Evolutionary conservation across 2,329 filamentous ascomycete species (phyloP).

Genomic region (Paraconiothyrium sp.): DNA sequence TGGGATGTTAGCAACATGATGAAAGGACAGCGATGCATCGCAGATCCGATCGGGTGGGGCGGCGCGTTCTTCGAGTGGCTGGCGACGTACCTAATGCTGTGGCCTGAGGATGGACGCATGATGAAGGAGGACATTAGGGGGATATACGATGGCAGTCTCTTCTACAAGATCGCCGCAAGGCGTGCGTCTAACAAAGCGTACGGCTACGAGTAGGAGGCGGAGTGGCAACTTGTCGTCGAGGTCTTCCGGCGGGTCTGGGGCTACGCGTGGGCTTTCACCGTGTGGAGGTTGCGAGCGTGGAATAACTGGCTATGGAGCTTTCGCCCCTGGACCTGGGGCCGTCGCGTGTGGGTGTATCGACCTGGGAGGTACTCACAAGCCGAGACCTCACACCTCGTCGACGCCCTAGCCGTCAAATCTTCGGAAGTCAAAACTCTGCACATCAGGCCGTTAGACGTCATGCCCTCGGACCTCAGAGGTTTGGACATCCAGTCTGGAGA

Average conservation of each 20-base stretch:
- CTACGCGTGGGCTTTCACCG: not conserved
- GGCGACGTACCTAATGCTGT: slow-evolving; percentile 63
- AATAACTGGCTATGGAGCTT: not conserved
- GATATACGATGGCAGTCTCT: slow-evolving; percentile 64
- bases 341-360: not conserved
- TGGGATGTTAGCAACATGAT: slow-evolving; percentile 51
- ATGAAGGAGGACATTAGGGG: slow-evolving; percentile 66
- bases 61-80: slow-evolving; percentile 59
- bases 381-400: not conserved
- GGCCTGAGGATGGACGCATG: slow-evolving; percentile 65
- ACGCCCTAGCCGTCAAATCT: not conserved
- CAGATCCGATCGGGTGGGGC: slow-evolving; percentile 58
- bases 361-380: not conserved
- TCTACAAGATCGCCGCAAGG: slow-evolving; percentile 48
- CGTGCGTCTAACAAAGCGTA: slow-evolving; percentile 26
- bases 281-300: not conserved
- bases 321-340: not conserved
- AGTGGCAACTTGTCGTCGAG: slow-evolving; percentile 4
- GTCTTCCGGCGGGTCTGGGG: slow-evolving; percentile 1
- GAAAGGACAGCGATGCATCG: slow-evolving; percentile 52
- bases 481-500: not conserved
- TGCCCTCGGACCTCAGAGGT: not conserved
- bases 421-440: not conserved
- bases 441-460: not conserved
- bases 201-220: slow-evolving; percentile 13